Evolutionary conservation across 441 rosid genomes (phyloP), one percentile per base, ranked within the genome.

Genomic region (Populus trichocarpa): DNA sequence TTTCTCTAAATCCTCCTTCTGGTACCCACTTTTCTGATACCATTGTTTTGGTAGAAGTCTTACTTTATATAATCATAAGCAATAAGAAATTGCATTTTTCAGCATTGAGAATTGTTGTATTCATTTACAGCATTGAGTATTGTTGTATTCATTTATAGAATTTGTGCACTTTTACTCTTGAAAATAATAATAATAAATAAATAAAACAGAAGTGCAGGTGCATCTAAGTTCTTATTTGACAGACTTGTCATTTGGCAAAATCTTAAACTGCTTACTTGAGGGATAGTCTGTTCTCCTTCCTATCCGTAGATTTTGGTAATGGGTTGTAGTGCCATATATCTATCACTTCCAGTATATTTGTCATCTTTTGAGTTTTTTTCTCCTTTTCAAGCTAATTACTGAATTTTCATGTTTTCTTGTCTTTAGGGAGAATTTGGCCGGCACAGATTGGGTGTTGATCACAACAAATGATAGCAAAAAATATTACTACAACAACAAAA

Each of bases 391-490:
- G 59, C 23, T 40, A 22, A 68, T 32, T 74, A 6, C 18, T 35
- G 33, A 25, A 2, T 32, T 46, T 18, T 53, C 23, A 28, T 70
- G 20, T 70, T 59, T 76, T 77, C 38, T 78, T 80, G 30, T 83
- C 73, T 81, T 61, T 72, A 97, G 99, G 98, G 98, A 93, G 81
- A 82, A 84, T 85, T 84, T 97, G 86, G 85, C 87, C 64, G 97
- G 92, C 78, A 95, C 97, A 10, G 97, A 93, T 79, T 97, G 99
- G 99, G 95, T 90, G 26, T 80, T 91, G 72, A 90, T 97, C 79
- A 88, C 95, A 40, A 95, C 97, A 76, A 93, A 86, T 82, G 99
- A 97, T 83, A 97, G 96, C 40, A 93, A 91, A 82, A 95, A 87
- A 65, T 97, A 95, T 86, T 97, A 97, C 90, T 92, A 91, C 88